Conservation (phyloP, 441 rosid species). For the Croton laevigatus region DNA sequence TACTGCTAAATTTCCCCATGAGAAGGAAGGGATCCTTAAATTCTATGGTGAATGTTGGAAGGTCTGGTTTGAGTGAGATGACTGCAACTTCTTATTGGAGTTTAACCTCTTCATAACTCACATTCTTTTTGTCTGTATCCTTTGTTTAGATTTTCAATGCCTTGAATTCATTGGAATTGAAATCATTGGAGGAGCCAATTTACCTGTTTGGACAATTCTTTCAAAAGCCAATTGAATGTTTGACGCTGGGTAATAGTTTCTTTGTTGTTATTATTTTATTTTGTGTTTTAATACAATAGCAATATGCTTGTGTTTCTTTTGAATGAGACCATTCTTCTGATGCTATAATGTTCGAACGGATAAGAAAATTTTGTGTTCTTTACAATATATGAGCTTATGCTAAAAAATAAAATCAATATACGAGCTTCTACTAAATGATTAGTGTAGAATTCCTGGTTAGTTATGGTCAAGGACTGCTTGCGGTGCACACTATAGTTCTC, state of each 20-base stretch:
- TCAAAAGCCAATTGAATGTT: constrained; percentile 84
- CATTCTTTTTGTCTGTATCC: constrained; percentile 6
- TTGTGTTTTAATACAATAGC: not conserved
- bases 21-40: constrained; percentile 75
- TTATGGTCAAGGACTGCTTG: not conserved
- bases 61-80: constrained; percentile 49
- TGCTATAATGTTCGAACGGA: not conserved
- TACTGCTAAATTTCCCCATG: constrained; percentile 70
- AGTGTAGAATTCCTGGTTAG: not conserved
- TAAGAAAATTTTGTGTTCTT: not conserved
- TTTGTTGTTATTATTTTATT: not conserved
- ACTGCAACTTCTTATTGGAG: constrained; percentile 15
- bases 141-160: constrained; percentile 74
- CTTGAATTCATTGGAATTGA: constrained; percentile 81
- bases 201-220: constrained; percentile 94
- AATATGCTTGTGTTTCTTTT: not conserved
- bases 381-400: not conserved
- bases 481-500: not conserved
- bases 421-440: not conserved
- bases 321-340: not conserved
- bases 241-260: constrained; percentile 65
- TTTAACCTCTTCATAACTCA: constrained; percentile 24
- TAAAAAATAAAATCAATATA: too few relatives aligned
- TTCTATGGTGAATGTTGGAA: constrained; percentile 90
- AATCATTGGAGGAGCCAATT: constrained; percentile 95